These are phyloP conservation scores for Saturnispora zaruensis DNA, from an alignment of 805 yeast species.

Conservation along the genomic window DNA sequence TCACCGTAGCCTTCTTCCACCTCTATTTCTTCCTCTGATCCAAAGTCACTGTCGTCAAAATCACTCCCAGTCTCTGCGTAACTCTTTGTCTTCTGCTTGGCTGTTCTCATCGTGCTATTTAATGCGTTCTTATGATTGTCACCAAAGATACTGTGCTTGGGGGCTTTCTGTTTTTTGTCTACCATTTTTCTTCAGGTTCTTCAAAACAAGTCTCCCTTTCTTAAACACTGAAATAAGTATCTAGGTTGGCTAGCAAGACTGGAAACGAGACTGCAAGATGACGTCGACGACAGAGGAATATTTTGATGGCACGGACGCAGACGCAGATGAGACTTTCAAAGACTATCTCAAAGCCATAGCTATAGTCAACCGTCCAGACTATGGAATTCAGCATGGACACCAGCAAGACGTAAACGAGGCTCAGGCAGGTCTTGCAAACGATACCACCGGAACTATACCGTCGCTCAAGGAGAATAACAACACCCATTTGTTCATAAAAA, in stretches of 20 bases:
- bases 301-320: slow-evolving; percentile 1
- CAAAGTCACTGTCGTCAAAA: slow-evolving; percentile 10
- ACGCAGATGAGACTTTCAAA: slow-evolving; percentile 13
- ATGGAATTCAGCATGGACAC: slow-evolving; percentile 8
- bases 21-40: slow-evolving; percentile 11
- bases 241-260: neutral
- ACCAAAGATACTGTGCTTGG: neutral
- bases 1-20: slow-evolving; percentile 12
- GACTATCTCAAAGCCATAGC: slow-evolving; percentile 15
- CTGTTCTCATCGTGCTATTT: neutral
- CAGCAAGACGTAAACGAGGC: slow-evolving; percentile 5
- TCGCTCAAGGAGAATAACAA: neutral
- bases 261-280: neutral
- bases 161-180: neutral
- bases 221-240: neutral
- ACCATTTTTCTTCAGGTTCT: neutral
- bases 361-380: neutral
- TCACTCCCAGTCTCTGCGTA: slow-evolving; percentile 4
- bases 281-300: slow-evolving; percentile 7
- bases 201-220: neutral
- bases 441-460: neutral
- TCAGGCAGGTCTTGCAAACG: neutral
- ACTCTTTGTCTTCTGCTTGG: neutral
- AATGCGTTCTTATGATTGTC: neutral
- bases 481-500: slow-evolving; percentile 20